Base-by-base conservation (phyloP, 2,329 filamentous ascomycete genomes). In the Claviceps sp. region DNA sequence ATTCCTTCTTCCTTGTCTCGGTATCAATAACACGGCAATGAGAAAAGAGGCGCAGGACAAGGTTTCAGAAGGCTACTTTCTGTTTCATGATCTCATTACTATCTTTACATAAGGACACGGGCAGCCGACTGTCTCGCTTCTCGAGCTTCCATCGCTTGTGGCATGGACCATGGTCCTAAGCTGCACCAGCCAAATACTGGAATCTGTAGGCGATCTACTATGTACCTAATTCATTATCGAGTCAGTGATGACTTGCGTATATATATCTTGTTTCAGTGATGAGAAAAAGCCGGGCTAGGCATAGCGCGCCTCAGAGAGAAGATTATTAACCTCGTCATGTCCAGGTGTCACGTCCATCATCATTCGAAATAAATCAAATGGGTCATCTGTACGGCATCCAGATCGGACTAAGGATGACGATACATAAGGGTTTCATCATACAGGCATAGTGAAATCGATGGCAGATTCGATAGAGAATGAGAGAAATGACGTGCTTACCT, bases 371-470 rank as follows among this genome's bases (percentile, higher is more conserved):
- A 52, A 44, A 57, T 56, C 60, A 59, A 51, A 59, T 66, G 59
- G 60, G 54, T 70, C 67, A 48, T 69, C 55, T 59, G 56, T 56
- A 61, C 57, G 56, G 56, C 59, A 57, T 57, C 58, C 56, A 55
- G 64, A 68, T 94, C 83, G 78, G 89, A 75, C 87, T 94, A 94
- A 94, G 89, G 89, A 95, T 94, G 89, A 94, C 87, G 85, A 89
- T 90, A 89, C 77, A 72, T 78, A 70, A 71, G 68, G 68, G 75
- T 89, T 82, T 93, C 89, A 91, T 94, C 89, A 91, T 85, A 55
- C 52, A 50, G 53, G 48, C 48, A 24, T 19, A 10, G 30, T 4
- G 19, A 3, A 19, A 39, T 40, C 5, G 43, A 41, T 19, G 24
- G 4, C 4, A 14, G 22, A 43, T 34, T 34, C 30, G 30, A 16